Conservation (phyloP, 2,329 filamentous ascomycete species). For the Stenocarpella maydis region DNA sequence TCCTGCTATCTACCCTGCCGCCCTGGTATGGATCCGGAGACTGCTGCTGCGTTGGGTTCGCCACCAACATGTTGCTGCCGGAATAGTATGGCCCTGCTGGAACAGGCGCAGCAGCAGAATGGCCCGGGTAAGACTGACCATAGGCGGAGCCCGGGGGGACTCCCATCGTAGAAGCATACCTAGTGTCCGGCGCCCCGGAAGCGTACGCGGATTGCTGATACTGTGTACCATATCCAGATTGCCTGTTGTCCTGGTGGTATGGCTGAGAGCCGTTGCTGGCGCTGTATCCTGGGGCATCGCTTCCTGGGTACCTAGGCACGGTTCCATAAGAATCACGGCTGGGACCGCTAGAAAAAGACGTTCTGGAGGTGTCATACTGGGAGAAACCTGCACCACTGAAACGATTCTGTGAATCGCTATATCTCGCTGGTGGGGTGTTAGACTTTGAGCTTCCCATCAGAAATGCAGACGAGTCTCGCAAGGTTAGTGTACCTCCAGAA, state of each 20-base stretch:
- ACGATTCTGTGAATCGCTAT: conserved; percentile 60
- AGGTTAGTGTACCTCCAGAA: conserved; percentile 66
- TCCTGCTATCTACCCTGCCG: conserved; percentile 25
- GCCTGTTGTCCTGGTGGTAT: conserved; percentile 41
- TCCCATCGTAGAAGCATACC: conserved; percentile 23
- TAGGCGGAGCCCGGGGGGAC: conserved; percentile 2
- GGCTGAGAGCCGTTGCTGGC: conserved; percentile 38
- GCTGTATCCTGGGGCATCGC: conserved; percentile 58
- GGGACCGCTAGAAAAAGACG: conserved; percentile 27
- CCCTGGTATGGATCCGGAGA: conserved; percentile 26
- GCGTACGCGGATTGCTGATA: conserved; percentile 33
- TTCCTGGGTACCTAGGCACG: conserved; percentile 59
- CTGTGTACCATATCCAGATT: conserved; percentile 38
- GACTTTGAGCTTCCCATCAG: conserved; percentile 57
- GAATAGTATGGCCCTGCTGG: not conserved
- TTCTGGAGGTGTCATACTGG: conserved; percentile 33
- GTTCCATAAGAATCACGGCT: conserved; percentile 46
- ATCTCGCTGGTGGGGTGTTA: conserved; percentile 68
- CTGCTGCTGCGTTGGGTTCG: not conserved
- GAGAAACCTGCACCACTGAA: conserved; percentile 38
- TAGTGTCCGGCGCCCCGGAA: conserved; percentile 22
- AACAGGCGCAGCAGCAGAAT: not conserved
- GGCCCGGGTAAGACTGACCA: conserved; percentile 24
- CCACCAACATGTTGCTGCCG: not conserved
- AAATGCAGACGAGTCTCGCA: conserved; percentile 57